phyloP scores from a whole-genome alignment of 257 asterid genomes.

The Plantago elongata region DNA sequence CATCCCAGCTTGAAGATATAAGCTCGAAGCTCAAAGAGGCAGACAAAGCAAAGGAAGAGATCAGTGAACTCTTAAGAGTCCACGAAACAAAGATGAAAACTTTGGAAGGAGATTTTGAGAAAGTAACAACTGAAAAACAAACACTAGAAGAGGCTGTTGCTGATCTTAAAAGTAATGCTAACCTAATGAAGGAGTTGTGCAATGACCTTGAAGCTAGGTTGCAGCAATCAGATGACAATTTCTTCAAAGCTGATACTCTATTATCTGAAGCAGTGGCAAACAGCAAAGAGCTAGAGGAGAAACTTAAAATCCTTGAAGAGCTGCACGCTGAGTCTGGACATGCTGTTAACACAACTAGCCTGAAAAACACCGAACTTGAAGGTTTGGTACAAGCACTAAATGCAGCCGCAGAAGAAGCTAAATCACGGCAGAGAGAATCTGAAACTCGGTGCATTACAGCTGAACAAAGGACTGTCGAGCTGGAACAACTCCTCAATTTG shows the following conservation, averaged over 20 bases:
- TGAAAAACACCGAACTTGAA: conserved; percentile 62
- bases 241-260: conserved; percentile 64
- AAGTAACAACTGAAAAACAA: conserved; percentile 46
- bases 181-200: conserved; percentile 64
- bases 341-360: conserved; percentile 40
- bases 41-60: conserved; percentile 35
- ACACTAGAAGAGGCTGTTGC: conserved; percentile 53
- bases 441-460: conserved; percentile 53
- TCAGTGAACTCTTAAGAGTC: conserved; percentile 37
- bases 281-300: conserved; percentile 66
- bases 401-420: conserved; percentile 53
- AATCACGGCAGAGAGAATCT: conserved; percentile 42
- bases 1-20: conserved; percentile 47
- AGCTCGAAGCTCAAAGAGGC: conserved; percentile 54
- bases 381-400: conserved; percentile 39
- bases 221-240: conserved; percentile 74
- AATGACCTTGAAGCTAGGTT: conserved; percentile 70
- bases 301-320: conserved; percentile 61
- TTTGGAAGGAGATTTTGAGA: conserved; percentile 47
- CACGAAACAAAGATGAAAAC: conserved; percentile 39
- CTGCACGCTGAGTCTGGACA: conserved; percentile 59
- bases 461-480: conserved; percentile 57
- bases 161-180: conserved; percentile 43
- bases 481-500: conserved; percentile 58
- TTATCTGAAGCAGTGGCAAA: conserved; percentile 67